Base-by-base conservation (phyloP, 345 rosid species). In the Eucalyptus victrix region DNA sequence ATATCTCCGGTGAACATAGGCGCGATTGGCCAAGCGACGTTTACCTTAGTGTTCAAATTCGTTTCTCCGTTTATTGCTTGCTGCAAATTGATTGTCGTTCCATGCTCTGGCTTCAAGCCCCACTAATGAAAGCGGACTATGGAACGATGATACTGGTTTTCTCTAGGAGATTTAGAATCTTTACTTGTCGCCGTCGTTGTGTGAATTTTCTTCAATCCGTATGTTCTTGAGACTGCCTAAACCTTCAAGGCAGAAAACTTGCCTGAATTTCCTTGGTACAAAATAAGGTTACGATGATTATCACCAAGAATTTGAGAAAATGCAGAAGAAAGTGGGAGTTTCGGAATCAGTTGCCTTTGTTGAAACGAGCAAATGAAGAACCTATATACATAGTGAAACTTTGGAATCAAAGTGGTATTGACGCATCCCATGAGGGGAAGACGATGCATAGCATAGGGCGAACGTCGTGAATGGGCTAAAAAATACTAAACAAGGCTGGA, bases 221-320 rank as follows among this genome's bases (percentile, higher is more conserved):
- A 9, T 9, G 44, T 34, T 69, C 23, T 0, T 0, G 15, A 40
- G 81, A 72, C 23, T 0, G 81, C 26, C 15, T 0, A 72, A 37
- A 72, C 23, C 81, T 19, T 72, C 8, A 5, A 34, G 44, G 24
- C 1, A 18, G 81, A 34, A 9, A 10, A 40, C 24, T 69, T 1
- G 3, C 80, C 1, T 0, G 42, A 9, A 32, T 34, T 34, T 9
- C 80, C 80, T 69, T 69, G 1, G 23, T 51, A 5, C 42, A 3
- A 69, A 18, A 1, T 72, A 72, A 19, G 44, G 44, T 72, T 18
- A 34, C 3, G 24, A 69, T 34, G 80, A 69, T 67, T 67, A 32
- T 7, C 40, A 32, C n/a, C 67, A 28, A 12, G 34, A 62, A 62
- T 30, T 62, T 14, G 34, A 62, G 72, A 62, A 15, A 62, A 30